These are phyloP conservation scores for Casuarina glauca DNA, from an alignment of 306 rosid species.

Conservation along the genomic window DNA sequence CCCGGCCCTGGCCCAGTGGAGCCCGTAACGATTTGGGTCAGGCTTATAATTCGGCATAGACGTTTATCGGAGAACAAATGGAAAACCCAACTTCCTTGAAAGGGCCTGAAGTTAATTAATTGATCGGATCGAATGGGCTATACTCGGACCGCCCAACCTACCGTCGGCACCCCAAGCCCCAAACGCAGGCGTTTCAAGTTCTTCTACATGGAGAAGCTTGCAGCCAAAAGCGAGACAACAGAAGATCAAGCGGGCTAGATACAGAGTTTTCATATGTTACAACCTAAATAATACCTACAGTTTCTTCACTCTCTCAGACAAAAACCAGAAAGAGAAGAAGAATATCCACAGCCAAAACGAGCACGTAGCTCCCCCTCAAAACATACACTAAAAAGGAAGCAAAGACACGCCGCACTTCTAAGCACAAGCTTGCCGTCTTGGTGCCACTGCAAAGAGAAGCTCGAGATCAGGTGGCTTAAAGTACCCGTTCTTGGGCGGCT, in stretches of 20 bases:
- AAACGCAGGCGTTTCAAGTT: too few species aligned
- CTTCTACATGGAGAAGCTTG: neutral
- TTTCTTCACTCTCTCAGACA: neutral
- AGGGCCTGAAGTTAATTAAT: too few species aligned
- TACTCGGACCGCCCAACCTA: too few species aligned
- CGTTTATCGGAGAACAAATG: too few species aligned
- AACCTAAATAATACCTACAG: too few species aligned
- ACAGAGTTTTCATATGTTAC: too few species aligned
- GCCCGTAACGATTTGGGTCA: neutral
- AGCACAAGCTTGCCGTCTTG: conserved; percentile 26
- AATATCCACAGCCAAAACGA: neutral
- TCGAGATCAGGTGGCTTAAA: conserved; percentile 59
- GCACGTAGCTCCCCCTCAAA: neutral
- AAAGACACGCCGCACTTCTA: neutral
- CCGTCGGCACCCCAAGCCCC: too few species aligned
- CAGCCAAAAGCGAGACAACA: neutral
- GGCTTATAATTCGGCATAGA: neutral
- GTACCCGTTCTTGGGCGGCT: conserved; percentile 46
- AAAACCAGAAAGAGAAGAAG: neutral
- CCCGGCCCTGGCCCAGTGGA: neutral
- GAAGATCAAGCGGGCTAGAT: neutral
- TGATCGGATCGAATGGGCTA: too few species aligned
- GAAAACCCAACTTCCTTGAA: too few species aligned
- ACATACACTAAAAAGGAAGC: neutral
- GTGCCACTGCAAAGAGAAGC: conserved; percentile 34